Evolutionary conservation across 768 basidiomycete genomes (phyloP).

Genomic region (Bullera alba): DNA sequence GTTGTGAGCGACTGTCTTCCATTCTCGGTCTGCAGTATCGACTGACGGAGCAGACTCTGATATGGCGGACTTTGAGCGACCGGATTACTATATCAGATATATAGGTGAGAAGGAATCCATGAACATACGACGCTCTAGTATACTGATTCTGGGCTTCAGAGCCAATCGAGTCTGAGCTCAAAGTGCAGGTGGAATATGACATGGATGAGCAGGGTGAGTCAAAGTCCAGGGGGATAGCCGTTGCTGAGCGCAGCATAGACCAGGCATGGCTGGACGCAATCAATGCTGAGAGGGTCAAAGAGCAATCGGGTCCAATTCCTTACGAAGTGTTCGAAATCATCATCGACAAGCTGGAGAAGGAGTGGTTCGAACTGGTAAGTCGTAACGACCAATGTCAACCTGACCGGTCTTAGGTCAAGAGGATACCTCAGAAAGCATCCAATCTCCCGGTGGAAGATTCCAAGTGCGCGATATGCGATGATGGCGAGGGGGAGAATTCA

Average conservation of each 20-base stretch:
- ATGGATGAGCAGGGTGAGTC: slow-evolving; percentile 96
- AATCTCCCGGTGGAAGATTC: slow-evolving; percentile 90
- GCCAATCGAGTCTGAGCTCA: slow-evolving; percentile 84
- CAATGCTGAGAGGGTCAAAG: slow-evolving; percentile 68
- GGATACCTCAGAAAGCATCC: slow-evolving; percentile 79
- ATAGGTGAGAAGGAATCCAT: slow-evolving; percentile 55
- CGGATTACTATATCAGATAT: slow-evolving; percentile 83
- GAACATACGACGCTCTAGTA: slow-evolving; percentile 6
- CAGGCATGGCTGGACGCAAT: slow-evolving; percentile 86
- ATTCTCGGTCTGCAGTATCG: neutral
- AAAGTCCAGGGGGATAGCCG: neutral
- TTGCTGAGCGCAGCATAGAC: slow-evolving; percentile 52
- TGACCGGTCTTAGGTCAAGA: slow-evolving; percentile 63
- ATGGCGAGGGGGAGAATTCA: slow-evolving; percentile 95
- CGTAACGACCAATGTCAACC: neutral
- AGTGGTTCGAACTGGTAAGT: slow-evolving; percentile 89
- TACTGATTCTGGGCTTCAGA: slow-evolving; percentile 51
- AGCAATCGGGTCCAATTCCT: slow-evolving; percentile 62
- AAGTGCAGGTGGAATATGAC: slow-evolving; percentile 93
- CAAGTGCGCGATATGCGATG: slow-evolving; percentile 93
- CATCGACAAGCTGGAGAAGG: slow-evolving; percentile 97
- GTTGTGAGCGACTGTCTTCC: slow-evolving; percentile 19
- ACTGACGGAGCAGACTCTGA: slow-evolving; percentile 31
- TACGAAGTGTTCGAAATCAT: slow-evolving; percentile 90
- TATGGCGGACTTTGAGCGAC: slow-evolving; percentile 57